Percentiles rank a stretch among this genome's conserved stretches.
phyloP scores from a whole-genome alignment of 192 early-diverging fungal genomes.

The Gamsiella multidivaricata region DNA sequence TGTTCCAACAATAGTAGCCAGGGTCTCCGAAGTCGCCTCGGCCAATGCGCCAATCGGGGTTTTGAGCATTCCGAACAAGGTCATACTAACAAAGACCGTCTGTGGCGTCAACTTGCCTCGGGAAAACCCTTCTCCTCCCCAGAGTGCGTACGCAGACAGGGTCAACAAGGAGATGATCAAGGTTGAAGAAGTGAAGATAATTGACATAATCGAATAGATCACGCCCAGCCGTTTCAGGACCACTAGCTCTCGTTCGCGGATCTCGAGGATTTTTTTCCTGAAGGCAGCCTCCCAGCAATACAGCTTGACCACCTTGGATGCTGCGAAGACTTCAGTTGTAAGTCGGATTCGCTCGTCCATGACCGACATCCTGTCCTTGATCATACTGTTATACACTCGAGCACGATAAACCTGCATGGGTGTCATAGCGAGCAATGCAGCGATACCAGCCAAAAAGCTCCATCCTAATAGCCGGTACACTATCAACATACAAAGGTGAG shows the following conservation, averaged over 20 bases:
- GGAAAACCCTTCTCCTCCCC: slow-evolving; percentile 37
- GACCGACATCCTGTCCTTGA: slow-evolving; percentile 18
- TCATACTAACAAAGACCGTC: slow-evolving; percentile 73
- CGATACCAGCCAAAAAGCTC: slow-evolving; percentile 33
- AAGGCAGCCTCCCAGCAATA: slow-evolving; percentile 43
- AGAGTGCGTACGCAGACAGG: slow-evolving; percentile 26
- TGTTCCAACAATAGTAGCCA: slow-evolving; percentile 64
- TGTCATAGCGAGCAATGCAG: slow-evolving; percentile 3
- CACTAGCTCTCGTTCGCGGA: slow-evolving; percentile 25
- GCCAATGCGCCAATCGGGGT: slow-evolving; percentile 64
- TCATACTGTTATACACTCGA: slow-evolving; percentile 11
- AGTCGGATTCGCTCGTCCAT: slow-evolving; percentile 41
- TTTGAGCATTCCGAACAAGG: slow-evolving; percentile 72
- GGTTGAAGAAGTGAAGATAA: slow-evolving; percentile 38
- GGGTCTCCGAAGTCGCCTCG: slow-evolving; percentile 66
- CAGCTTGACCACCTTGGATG: slow-evolving; percentile 36
- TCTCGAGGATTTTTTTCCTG: slow-evolving; percentile 9
- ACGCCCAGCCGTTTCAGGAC: slow-evolving; percentile 19
- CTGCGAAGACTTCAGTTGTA: slow-evolving; percentile 22
- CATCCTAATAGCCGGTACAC: slow-evolving; percentile 41
- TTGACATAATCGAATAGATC: slow-evolving; percentile 31
- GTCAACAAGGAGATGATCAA: slow-evolving; percentile 38
- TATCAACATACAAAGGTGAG: neutral
- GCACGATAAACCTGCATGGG: slow-evolving; percentile 36
- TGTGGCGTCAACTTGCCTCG: slow-evolving; percentile 33